Percentiles rank a stretch among this genome's conserved stretches.
Conservation (phyloP, 1,284 basidiomycete genomes). For the Stereum hirsutum region DNA sequence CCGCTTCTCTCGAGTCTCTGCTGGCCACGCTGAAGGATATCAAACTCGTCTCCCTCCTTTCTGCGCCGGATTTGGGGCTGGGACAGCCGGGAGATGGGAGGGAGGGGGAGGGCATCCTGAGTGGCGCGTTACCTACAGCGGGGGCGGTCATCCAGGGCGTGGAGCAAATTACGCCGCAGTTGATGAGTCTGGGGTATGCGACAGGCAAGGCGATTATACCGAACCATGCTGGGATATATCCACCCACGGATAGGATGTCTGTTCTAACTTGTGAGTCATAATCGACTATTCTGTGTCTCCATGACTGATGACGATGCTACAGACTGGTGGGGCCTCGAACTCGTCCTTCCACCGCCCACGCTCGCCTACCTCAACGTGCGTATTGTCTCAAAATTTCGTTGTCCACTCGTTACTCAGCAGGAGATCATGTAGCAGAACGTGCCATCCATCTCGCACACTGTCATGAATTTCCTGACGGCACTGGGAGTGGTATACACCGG, state of each 20-base stretch:
- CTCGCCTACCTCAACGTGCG: constrained; percentile 48
- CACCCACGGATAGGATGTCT: constrained; percentile 68
- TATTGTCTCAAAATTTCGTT: constrained; percentile 8
- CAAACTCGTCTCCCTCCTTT: constrained; percentile 47
- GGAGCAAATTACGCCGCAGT: constrained; percentile 60
- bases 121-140: constrained; percentile 66
- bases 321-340: constrained; percentile 83
- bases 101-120: constrained; percentile 47
- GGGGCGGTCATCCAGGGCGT: constrained; percentile 61
- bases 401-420: neutral
- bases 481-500: constrained; percentile 59
- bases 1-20: constrained; percentile 41
- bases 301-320: constrained; percentile 3
- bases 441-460: constrained; percentile 49
- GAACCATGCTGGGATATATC: constrained; percentile 62
- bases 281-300: neutral
- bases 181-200: constrained; percentile 70
- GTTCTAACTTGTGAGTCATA: constrained; percentile 59
- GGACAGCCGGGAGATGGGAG: constrained; percentile 46
- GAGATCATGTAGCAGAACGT: constrained; percentile 28
- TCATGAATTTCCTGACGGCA: constrained; percentile 67
- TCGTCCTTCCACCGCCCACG: constrained; percentile 62
- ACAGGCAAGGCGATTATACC: constrained; percentile 58
- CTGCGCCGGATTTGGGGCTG: constrained; percentile 47
- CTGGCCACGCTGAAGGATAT: constrained; percentile 42